A percentile compares a stretch with the other conserved stretches of the same genome.
These are phyloP conservation scores for Aspergillus puulaauensis DNA, from an alignment of 2,329 filamentous ascomycete species.

Conservation along the genomic window DNA sequence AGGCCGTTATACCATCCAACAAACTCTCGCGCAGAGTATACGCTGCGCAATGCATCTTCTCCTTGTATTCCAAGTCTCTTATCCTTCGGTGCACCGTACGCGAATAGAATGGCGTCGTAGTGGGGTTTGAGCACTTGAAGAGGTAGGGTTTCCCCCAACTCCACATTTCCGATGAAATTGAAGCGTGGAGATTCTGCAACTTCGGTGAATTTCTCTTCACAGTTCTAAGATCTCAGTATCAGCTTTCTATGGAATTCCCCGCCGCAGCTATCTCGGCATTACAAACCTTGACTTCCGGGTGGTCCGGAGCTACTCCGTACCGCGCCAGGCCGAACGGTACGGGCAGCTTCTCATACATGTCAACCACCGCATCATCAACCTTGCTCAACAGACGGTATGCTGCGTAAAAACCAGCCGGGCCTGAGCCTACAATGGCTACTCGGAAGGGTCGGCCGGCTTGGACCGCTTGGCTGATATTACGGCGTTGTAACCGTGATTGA, in stretches of 20 bases:
- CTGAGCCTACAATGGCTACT: conserved; percentile 87
- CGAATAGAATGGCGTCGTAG: conserved; percentile 89
- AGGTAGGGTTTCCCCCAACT: conserved; percentile 69
- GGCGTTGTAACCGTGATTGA: conserved; percentile 18
- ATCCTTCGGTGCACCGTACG: conserved; percentile 88
- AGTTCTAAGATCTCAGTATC: conserved; percentile 64
- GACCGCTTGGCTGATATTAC: conserved; percentile 32
- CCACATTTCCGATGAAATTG: conserved; percentile 86
- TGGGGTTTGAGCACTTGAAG: conserved; percentile 70
- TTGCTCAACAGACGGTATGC: conserved; percentile 80
- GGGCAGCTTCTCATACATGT: conserved; percentile 95
- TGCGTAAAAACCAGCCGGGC: conserved; percentile 94
- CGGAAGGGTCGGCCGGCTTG: conserved; percentile 59
- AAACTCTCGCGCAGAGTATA: conserved; percentile 87
- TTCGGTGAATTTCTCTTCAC: conserved; percentile 88
- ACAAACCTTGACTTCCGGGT: conserved; percentile 91
- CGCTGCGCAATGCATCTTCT: conserved; percentile 64
- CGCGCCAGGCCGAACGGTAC: conserved; percentile 90
- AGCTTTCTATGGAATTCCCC: background rate
- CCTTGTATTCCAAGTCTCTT: conserved; percentile 75
- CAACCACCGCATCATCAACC: conserved; percentile 69
- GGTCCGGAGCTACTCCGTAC: conserved; percentile 96
- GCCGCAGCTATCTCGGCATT: background rate
- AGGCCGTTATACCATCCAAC: conserved; percentile 99
- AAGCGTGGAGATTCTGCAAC: conserved; percentile 80